A percentile compares a stretch with the other conserved stretches of the same genome.
These are phyloP conservation scores for Stephanodiscus triporus DNA, from an alignment of 108 stramenopile genomes.

Conservation along the genomic window DNA sequence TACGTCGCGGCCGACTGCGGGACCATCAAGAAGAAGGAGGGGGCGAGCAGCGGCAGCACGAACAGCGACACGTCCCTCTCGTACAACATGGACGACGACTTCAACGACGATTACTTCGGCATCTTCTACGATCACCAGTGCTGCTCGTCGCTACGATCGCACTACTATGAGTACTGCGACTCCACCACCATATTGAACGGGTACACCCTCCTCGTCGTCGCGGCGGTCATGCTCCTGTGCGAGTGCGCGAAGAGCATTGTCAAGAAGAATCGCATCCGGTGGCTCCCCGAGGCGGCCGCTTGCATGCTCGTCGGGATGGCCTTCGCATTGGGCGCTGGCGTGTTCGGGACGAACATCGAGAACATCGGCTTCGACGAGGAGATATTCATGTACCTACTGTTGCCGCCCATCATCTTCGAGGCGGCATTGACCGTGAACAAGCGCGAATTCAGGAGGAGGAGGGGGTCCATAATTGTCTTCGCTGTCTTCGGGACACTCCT, in stretches of 20 bases:
- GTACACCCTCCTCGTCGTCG: conserved; percentile 69
- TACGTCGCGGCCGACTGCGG: conserved; percentile 71
- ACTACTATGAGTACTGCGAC: conserved; percentile 57
- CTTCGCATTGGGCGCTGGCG: conserved; percentile 21
- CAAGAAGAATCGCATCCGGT: conserved; percentile 56
- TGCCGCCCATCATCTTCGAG: conserved; percentile 91
- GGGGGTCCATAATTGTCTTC: conserved; percentile 80
- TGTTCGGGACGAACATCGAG: conserved; percentile 43
- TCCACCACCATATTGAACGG: conserved; percentile 59
- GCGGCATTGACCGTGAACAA: conserved; percentile 80
- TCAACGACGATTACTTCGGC: conserved; percentile 71
- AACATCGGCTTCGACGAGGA: conserved; percentile 77
- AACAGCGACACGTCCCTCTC: conserved; percentile 7
- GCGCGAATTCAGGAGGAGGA: conserved; percentile 69
- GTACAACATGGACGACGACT: conserved; percentile 49
- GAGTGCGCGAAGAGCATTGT: conserved; percentile 69
- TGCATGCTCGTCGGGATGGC: conserved; percentile 76
- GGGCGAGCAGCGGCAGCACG: conserved; percentile 9
- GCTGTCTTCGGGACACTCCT: conserved; percentile 77
- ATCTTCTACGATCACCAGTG: conserved; percentile 68
- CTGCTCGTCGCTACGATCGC: conserved; percentile 56
- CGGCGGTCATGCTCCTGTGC: conserved; percentile 73
- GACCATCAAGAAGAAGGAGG: conserved; percentile 36
- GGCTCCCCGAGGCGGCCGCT: conserved; percentile 86
- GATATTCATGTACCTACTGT: conserved; percentile 79